Evolutionary conservation across 208 protist genomes (phyloP), one percentile per base, ranked within the genome.

Genomic region (Crithidia expoeki): DNA sequence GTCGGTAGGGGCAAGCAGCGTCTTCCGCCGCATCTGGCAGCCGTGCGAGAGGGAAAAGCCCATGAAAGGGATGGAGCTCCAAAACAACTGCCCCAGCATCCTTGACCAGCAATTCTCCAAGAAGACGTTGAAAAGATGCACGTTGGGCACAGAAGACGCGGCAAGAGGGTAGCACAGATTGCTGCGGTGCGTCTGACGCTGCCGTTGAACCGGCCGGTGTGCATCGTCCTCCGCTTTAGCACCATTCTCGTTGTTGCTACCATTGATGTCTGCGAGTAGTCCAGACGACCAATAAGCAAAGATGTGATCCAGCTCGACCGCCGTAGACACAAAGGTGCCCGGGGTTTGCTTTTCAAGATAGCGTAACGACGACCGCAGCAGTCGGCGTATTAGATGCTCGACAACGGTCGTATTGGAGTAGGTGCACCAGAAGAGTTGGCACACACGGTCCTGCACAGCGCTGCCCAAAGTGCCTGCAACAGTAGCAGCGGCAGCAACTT

Each of bases 321-420:
- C 30, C 27, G 62, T 66, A 0, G 58, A 47, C 1, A 40, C 38
- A 21, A 67, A 52, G 33, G 62, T 7, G 27, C 25, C 36, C 4
- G 44, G 11, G n/a, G n/a, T 17, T 27, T 65, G 59, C 59, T 65
- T 65, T 2, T 2, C n/a, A 0, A 36, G 4, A 21, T 65, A 65
- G 10, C 58, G 17, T 17, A 32, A 0, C 7, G 38, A 10, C 46
- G 68, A 23, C 19, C 47, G 33, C 49, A 40, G 4, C 36, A 74
- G 36, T 25, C 27, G 50, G 3, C 49, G 36, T 14, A 23, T 30
- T 27, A 60, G 2, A 6, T 23, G 16, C 2, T 38, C 2, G 11
- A 62, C 33, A 11, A 36, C 19, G 49, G 32, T 30, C 0, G 44
- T 17, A 10, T 65, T 44, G 32, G 30, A 19, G 28, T 65, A 55